A percentile compares a stretch with the other conserved stretches of the same genome.
Conservation (phyloP, 768 basidiomycete species). For the Termitomyces sp. region DNA sequence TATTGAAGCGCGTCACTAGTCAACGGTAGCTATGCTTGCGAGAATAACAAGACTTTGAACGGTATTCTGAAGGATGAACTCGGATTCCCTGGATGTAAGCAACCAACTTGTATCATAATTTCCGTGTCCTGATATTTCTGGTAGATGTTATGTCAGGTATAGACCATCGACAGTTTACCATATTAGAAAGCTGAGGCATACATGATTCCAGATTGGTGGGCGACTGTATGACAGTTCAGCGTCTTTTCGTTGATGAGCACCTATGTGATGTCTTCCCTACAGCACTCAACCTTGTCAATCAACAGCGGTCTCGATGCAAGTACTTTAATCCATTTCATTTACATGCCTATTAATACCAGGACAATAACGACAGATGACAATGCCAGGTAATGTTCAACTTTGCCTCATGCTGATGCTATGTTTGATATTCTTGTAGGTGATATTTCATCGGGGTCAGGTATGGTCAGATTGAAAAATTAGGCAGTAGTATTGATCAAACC, state of each 20-base stretch:
- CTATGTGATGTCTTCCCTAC: neutral
- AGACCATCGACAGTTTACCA: neutral
- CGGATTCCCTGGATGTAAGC: slow-evolving; percentile 63
- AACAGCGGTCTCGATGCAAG: slow-evolving; percentile 62
- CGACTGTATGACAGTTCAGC: slow-evolving; percentile 34
- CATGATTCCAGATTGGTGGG: slow-evolving; percentile 53
- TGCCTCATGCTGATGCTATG: neutral
- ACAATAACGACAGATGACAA: slow-evolving; percentile 54
- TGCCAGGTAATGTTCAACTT: slow-evolving; percentile 45
- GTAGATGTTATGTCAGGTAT: slow-evolving; percentile 46
- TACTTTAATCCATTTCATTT: neutral
- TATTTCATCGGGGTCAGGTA: slow-evolving; percentile 44
- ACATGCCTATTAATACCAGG: neutral
- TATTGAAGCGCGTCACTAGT: slow-evolving; percentile 21
- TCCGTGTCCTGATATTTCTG: neutral
- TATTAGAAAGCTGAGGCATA: neutral
- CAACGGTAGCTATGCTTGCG: slow-evolving; percentile 61
- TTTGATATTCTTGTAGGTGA: slow-evolving; percentile 29
- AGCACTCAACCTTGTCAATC: slow-evolving; percentile 50
- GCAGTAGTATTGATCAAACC: neutral
- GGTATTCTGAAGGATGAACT: slow-evolving; percentile 63
- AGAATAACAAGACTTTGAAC: slow-evolving; percentile 57
- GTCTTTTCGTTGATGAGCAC: neutral
- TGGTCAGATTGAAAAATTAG: neutral
- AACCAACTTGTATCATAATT: neutral